phyloP scores from a whole-genome alignment of 176 grass and related monocot species.

The Oryza nivara region DNA sequence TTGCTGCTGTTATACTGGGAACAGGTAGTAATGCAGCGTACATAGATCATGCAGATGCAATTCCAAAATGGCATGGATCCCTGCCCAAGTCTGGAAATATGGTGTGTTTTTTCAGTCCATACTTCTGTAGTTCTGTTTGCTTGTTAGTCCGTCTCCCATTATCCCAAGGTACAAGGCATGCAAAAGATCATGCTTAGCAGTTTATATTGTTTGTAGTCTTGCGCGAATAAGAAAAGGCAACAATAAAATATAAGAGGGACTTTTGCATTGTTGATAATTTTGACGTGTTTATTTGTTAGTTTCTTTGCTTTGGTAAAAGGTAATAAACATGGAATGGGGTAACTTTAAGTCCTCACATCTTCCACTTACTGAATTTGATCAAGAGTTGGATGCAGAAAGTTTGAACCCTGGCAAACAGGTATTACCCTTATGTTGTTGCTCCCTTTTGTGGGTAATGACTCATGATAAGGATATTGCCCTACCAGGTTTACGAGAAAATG shows the following conservation, averaged over 20 bases:
- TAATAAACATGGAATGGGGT: conserved; percentile 83
- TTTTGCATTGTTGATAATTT: background rate
- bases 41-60: conserved; percentile 70
- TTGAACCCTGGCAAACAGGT: conserved; percentile 73
- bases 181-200: background rate
- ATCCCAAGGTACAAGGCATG: background rate
- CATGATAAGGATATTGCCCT: background rate
- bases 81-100: conserved; percentile 66
- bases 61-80: conserved; percentile 66
- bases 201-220: background rate
- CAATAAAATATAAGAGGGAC: background rate
- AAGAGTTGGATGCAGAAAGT: conserved; percentile 61
- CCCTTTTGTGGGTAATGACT: conserved; percentile 6
- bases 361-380: conserved; percentile 62
- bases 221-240: background rate
- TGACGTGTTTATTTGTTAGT: conserved; percentile 1
- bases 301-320: conserved; percentile 36
- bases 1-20: conserved; percentile 74
- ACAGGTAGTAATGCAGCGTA: conserved; percentile 89
- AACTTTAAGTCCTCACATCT: conserved; percentile 65
- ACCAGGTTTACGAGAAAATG: conserved; percentile 64
- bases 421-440: background rate
- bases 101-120: conserved; percentile 8
- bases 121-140: background rate
- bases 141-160: background rate